Base-by-base conservation (phyloP, 306 rosid genomes). In the Aeschynomene evenia region DNA sequence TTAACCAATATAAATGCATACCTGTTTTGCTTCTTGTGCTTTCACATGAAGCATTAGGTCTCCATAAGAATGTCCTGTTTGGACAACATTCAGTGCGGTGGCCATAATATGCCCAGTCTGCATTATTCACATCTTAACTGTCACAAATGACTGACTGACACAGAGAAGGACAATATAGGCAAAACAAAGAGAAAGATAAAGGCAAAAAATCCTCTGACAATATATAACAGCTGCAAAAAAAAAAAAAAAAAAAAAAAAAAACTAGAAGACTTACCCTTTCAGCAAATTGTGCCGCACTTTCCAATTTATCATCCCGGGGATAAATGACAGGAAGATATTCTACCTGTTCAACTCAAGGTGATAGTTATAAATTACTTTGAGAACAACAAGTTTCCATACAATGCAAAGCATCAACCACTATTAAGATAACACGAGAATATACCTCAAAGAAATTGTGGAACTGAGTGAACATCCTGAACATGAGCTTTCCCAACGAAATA, bases 381-480 rank as follows among this genome's bases (percentile, higher is more conserved):
- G 66, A 63, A 60, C n/a, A 60, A 72, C 28, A 37, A 40, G 46
- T 60, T 63, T 49, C 51, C 42, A 36, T 40, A 66, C 59, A 28
- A 80, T 2, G 2, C 0, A 37, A 45, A 2, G 31, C 51, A 56
- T 49, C 55, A 40, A 52, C 50, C 75, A 60, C 33, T 15, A 1
- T 4, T 51, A 58, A 51, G 72, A 43, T 65, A 63, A 64, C 42
- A 36, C 59, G 24, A 62, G 58, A 73, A 37, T 70, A 60, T 84
- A 91, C 99, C 97, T 91, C 99, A 68, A 95, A 87, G 76, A 81
- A 95, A 82, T 91, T 95, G 84, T 95, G 99, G 79, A 95, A 87
- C 75, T 95, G 99, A 58, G 97, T 87, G 73, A 95, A 85, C 97
- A 95, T 95, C 80, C 97, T 84, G 78, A 85, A 85, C 96, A 91